Conservation (phyloP, 495 filamentous ascomycete genomes). For the Lophiostoma macrostomum region DNA sequence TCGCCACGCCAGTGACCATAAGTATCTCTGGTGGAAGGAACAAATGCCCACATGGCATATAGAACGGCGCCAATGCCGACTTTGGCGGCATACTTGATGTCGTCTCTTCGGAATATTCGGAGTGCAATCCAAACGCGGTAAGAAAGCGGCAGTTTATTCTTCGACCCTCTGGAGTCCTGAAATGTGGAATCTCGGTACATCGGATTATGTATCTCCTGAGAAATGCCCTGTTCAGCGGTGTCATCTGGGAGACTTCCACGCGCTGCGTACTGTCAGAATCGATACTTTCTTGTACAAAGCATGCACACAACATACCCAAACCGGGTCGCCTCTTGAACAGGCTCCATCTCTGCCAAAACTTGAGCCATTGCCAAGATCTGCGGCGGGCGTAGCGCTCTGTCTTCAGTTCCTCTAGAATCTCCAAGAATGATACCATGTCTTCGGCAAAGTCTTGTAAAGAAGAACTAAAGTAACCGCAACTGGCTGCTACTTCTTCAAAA, state of each 20-base stretch:
- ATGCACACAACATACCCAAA: slow-evolving; percentile 7
- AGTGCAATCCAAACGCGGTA: slow-evolving; percentile 61
- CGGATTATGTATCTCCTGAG: slow-evolving; percentile 28
- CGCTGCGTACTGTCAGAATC: slow-evolving; percentile 20
- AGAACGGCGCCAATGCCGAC: slow-evolving; percentile 84
- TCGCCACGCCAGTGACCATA: slow-evolving; percentile 92
- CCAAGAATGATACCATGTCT: slow-evolving; percentile 78
- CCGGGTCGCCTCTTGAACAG: slow-evolving; percentile 3
- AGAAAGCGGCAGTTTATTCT: slow-evolving; percentile 32
- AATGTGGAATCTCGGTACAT: slow-evolving; percentile 21
- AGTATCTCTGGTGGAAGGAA: slow-evolving; percentile 69
- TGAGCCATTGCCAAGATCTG: slow-evolving; percentile 82
- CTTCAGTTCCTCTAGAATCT: slow-evolving; percentile 80
- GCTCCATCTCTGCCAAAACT: slow-evolving; percentile 62
- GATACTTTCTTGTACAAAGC: slow-evolving; percentile 21
- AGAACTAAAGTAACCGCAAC: slow-evolving; percentile 92
- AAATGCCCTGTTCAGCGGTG: slow-evolving; percentile 25
- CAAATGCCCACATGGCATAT: slow-evolving; percentile 83
- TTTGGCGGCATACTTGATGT: slow-evolving; percentile 81
- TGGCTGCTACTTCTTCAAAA: slow-evolving; percentile 92
- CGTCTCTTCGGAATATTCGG: slow-evolving; percentile 59
- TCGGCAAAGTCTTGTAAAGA: slow-evolving; percentile 85
- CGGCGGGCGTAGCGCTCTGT: slow-evolving; percentile 53
- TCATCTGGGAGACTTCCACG: slow-evolving; percentile 17
- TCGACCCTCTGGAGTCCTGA: slow-evolving; percentile 27